phyloP scores from a whole-genome alignment of 2,329 filamentous ascomycete genomes.

The Mollisiaceae sp. region DNA sequence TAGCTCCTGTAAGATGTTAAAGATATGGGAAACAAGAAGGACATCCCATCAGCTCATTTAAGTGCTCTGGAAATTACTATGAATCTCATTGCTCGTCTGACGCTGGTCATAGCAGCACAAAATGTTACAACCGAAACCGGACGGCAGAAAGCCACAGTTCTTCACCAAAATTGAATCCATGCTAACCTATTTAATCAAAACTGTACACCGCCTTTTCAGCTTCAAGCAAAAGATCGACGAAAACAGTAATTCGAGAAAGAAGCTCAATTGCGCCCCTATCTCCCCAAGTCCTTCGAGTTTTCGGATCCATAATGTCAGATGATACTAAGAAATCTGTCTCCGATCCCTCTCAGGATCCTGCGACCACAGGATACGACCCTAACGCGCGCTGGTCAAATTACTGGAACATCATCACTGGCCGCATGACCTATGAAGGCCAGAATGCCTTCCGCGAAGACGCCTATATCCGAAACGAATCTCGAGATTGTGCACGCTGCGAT shows the following conservation, averaged over 20 bases:
- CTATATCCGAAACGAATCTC: conserved; percentile 75
- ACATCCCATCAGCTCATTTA: not conserved
- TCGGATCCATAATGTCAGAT: conserved; percentile 20
- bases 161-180: not conserved
- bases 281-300: not conserved
- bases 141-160: not conserved
- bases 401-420: conserved; percentile 80
- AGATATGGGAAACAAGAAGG: not conserved
- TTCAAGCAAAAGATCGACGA: conserved; percentile 7
- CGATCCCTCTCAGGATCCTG: conserved; percentile 56
- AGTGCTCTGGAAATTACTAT: not conserved
- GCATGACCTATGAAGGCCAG: conserved; percentile 70
- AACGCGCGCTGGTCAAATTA: conserved; percentile 76
- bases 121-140: not conserved
- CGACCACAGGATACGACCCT: conserved; percentile 67
- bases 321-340: conserved; percentile 14
- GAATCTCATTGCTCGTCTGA: conserved; percentile 1
- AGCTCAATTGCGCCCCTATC: not conserved
- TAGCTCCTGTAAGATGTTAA: not conserved
- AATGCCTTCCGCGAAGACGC: conserved; percentile 79
- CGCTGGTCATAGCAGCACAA: not conserved
- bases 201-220: conserved; percentile 9
- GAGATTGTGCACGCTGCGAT: conserved; percentile 83
- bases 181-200: not conserved
- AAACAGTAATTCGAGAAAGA: not conserved